Evolutionary conservation across 1,284 basidiomycete genomes (phyloP).

Genomic region (Vanrija humicola): DNA sequence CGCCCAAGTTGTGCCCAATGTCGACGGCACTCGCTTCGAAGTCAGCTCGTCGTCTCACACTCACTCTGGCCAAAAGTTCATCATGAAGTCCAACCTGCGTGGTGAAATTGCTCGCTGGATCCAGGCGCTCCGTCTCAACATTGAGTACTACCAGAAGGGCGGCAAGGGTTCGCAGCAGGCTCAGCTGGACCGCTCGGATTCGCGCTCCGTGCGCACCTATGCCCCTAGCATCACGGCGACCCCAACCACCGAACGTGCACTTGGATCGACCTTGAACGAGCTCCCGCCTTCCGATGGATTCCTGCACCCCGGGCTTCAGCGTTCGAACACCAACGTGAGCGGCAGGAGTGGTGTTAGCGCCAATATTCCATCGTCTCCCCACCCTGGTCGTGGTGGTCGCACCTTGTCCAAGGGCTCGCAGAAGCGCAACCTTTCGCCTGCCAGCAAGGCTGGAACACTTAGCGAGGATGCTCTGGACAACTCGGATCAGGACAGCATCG

Average conservation of each 20-base stretch:
- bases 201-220: conserved; percentile 6
- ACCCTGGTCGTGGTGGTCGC: no score
- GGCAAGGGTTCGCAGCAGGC: background rate
- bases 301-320: conserved; percentile 41
- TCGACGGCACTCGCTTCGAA: conserved; percentile 65
- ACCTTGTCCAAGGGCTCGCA: background rate
- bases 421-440: conserved; percentile 6
- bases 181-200: conserved; percentile 3
- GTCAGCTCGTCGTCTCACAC: conserved; percentile 59
- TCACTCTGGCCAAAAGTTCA: conserved; percentile 62
- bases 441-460: conserved; percentile 17
- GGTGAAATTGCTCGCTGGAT: conserved; percentile 87
- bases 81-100: conserved; percentile 83
- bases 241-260: conserved; percentile 29
- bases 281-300: conserved; percentile 35
- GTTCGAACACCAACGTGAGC: conserved; percentile 52
- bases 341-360: conserved; percentile 36
- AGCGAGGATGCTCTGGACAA: background rate
- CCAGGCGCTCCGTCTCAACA: conserved; percentile 66
- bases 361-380: background rate
- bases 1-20: conserved; percentile 59
- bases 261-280: conserved; percentile 18
- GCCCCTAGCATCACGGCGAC: conserved; percentile 24
- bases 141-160: conserved; percentile 58
- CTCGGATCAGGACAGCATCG: conserved; percentile 24